Percentiles rank a stretch among this genome's conserved stretches.
These are phyloP conservation scores for Cadophora sp. DNA, from an alignment of 2,329 filamentous ascomycete species.

Conservation along the genomic window DNA sequence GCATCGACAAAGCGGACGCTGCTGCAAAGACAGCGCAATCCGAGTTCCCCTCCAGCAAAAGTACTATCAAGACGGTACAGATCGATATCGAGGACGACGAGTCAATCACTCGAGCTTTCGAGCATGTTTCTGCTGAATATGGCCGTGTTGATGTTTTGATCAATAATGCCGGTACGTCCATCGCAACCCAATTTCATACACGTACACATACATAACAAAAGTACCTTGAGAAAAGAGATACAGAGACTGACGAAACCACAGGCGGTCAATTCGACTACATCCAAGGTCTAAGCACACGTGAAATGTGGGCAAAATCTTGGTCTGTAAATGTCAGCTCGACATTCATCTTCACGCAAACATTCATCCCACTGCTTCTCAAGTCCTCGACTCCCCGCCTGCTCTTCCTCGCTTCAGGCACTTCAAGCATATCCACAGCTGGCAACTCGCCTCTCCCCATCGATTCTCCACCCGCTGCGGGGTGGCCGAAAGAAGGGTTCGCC, in stretches of 20 bases:
- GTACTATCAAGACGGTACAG: constrained; percentile 31
- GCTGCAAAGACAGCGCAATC: constrained; percentile 47
- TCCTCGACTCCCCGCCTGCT: constrained; percentile 52
- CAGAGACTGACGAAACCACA: constrained; percentile 25
- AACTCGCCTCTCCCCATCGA: constrained; percentile 35
- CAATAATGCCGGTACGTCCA: constrained; percentile 37
- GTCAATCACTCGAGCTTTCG: constrained; percentile 36
- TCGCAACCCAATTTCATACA: too few species aligned
- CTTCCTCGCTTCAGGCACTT: constrained; percentile 52
- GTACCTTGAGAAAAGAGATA: not conserved
- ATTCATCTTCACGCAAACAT: constrained; percentile 43
- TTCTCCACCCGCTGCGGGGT: constrained; percentile 45
- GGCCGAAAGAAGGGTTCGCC: constrained; percentile 49
- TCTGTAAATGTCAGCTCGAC: constrained; percentile 46
- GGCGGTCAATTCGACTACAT: constrained; percentile 23
- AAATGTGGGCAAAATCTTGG: constrained; percentile 40
- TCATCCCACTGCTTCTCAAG: constrained; percentile 49
- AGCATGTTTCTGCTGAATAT: constrained; percentile 26
- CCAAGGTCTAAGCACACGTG: constrained; percentile 37
- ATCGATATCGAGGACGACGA: constrained; percentile 38
- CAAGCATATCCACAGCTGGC: constrained; percentile 44
- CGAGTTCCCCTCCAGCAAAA: constrained; percentile 44
- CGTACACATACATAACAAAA: too few species aligned
- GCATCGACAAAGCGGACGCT: constrained; percentile 45
- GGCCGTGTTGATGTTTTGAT: constrained; percentile 35